Evolutionary conservation across 2,329 filamentous ascomycete genomes (phyloP).

Genomic region (Dryadomyces quercus-mongolicae): DNA sequence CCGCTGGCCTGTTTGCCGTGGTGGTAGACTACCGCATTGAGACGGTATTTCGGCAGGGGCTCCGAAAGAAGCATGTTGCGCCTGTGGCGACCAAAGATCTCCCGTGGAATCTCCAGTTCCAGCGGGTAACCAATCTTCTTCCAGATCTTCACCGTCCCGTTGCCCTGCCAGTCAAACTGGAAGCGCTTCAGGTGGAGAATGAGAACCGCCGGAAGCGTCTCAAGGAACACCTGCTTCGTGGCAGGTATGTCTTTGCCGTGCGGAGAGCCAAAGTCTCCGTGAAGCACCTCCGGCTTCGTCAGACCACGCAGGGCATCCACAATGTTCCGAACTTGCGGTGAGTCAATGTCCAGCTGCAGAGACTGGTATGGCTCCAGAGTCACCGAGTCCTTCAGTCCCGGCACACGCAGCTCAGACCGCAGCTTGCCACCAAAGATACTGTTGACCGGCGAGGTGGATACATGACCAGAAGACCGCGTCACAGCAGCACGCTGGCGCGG

Average conservation of each 20-base stretch:
- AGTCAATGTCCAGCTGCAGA: conserved; percentile 86
- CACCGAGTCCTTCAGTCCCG: conserved; percentile 79
- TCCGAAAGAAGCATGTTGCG: conserved; percentile 53
- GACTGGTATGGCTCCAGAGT: conserved; percentile 91
- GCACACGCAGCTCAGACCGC: conserved; percentile 77
- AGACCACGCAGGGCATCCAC: conserved; percentile 78
- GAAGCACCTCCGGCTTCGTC: conserved; percentile 71
- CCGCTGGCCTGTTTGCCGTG: conserved; percentile 94
- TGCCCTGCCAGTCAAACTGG: conserved; percentile 76
- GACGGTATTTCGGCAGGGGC: conserved; percentile 67
- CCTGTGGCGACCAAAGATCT: conserved; percentile 70
- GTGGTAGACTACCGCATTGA: conserved; percentile 90
- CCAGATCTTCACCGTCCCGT: conserved; percentile 92
- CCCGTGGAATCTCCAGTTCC: conserved; percentile 84
- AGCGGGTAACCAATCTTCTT: conserved; percentile 95
- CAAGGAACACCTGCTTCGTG: conserved; percentile 91
- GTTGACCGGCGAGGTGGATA: conserved; percentile 67
- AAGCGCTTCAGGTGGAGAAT: conserved; percentile 96
- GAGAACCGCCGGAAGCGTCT: conserved; percentile 78
- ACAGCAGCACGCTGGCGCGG: conserved; percentile 79
- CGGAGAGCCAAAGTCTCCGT: conserved; percentile 71
- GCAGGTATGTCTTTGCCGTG: conserved; percentile 66
- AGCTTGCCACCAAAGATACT: conserved; percentile 91
- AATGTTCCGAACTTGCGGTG: conserved; percentile 78
- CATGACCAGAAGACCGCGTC: conserved; percentile 72